Percentiles rank a stretch among this genome's conserved stretches.
These are phyloP conservation scores for Stipa capillata DNA, from an alignment of 176 grass and related monocot species.

Conservation along the genomic window DNA sequence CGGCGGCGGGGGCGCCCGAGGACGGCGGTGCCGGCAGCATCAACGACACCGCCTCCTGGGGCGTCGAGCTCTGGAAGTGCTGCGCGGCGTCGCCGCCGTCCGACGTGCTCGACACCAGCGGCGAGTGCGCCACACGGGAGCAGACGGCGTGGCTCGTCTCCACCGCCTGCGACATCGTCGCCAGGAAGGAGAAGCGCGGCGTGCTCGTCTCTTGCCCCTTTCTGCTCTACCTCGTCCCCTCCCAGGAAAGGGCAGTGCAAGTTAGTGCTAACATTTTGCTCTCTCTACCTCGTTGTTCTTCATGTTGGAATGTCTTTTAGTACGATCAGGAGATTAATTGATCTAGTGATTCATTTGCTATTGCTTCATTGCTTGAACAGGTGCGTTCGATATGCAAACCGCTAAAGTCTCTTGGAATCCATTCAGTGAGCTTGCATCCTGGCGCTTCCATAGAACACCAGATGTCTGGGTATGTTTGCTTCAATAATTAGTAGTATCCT, in stretches of 20 bases:
- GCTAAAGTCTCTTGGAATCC: slow-evolving; percentile 67
- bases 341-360: background rate
- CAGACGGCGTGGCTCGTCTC: slow-evolving; percentile 84
- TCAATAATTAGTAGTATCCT: too few species aligned
- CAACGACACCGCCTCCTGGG: slow-evolving; percentile 56
- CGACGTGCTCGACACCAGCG: slow-evolving; percentile 65
- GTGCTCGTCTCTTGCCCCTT: slow-evolving; percentile 53
- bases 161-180: slow-evolving; percentile 58
- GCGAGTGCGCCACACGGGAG: slow-evolving; percentile 35
- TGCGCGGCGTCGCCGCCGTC: slow-evolving; percentile 35
- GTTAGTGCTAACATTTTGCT: background rate
- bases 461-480: slow-evolving; percentile 46
- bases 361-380: slow-evolving; percentile 32
- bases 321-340: background rate
- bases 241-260: slow-evolving; percentile 59
- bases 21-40: slow-evolving; percentile 6
- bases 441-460: slow-evolving; percentile 59
- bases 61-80: slow-evolving; percentile 75
- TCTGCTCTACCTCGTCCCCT: slow-evolving; percentile 67
- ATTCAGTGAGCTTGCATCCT: slow-evolving; percentile 83
- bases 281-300: background rate
- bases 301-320: background rate
- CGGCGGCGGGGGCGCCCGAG: background rate
- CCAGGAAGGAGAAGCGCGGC: slow-evolving; percentile 81
- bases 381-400: slow-evolving; percentile 70